phyloP scores from a whole-genome alignment of 345 rosid genomes.

The Pseudoturritis turrita region DNA sequence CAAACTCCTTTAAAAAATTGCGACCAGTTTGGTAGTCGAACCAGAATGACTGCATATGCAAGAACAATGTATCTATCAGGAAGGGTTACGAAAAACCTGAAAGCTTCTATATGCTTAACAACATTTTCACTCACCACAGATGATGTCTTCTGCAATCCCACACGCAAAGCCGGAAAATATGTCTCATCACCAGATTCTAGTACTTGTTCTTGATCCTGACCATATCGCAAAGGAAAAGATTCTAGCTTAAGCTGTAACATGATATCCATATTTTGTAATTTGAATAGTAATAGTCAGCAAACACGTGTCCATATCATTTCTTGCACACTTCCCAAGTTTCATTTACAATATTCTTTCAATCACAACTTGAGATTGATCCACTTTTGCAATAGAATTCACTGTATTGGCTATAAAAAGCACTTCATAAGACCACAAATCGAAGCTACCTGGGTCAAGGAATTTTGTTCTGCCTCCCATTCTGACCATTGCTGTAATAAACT shows the following conservation, averaged over 20 bases:
- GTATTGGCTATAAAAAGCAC: neutral
- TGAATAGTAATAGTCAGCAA: neutral
- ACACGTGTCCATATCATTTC: neutral
- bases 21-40: slow-evolving; percentile 59
- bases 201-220: slow-evolving; percentile 58
- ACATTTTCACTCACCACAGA: slow-evolving; percentile 56
- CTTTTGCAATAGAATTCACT: neutral
- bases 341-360: neutral
- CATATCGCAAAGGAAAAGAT: slow-evolving; percentile 7
- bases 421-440: neutral
- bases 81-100: neutral
- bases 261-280: neutral
- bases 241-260: neutral
- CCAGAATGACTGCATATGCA: slow-evolving; percentile 76
- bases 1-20: slow-evolving; percentile 27
- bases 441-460: slow-evolving; percentile 45
- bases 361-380: neutral
- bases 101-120: neutral
- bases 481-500: slow-evolving; percentile 87
- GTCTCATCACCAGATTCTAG: slow-evolving; percentile 85
- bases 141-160: slow-evolving; percentile 60
- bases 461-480: slow-evolving; percentile 75
- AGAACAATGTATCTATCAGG: slow-evolving; percentile 11
- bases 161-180: slow-evolving; percentile 70
- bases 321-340: neutral